These are phyloP conservation scores for Xylariaceae sp. DNA, from an alignment of 2,329 filamentous ascomycete species.

Conservation along the genomic window DNA sequence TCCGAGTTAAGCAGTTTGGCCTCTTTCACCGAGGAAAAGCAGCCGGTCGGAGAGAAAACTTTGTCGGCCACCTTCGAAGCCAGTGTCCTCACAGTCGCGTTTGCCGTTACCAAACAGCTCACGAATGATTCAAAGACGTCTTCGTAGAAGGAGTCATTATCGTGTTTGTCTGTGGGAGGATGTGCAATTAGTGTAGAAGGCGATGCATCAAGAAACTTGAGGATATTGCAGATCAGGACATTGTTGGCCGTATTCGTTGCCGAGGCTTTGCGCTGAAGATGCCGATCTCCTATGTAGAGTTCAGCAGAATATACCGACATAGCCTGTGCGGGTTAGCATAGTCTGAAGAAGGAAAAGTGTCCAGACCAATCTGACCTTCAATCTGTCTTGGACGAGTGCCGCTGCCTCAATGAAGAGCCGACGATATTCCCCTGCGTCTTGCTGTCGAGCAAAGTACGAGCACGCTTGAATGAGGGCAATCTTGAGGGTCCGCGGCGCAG, in stretches of 20 bases:
- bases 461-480: slow-evolving; percentile 56
- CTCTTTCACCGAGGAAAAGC: slow-evolving; percentile 29
- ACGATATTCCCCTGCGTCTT: slow-evolving; percentile 40
- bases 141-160: slow-evolving; percentile 32
- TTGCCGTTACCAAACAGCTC: slow-evolving; percentile 45
- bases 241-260: slow-evolving; percentile 31
- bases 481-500: slow-evolving; percentile 52
- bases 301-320: slow-evolving; percentile 32
- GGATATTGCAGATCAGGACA: slow-evolving; percentile 42
- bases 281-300: slow-evolving; percentile 30
- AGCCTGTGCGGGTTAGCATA: slow-evolving; percentile 21
- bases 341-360: slow-evolving; percentile 3
- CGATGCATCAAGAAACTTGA: slow-evolving; percentile 50
- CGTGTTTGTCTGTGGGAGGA: slow-evolving; percentile 26
- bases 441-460: slow-evolving; percentile 51
- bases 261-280: slow-evolving; percentile 28
- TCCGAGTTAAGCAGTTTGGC: slow-evolving; percentile 29
- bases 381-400: slow-evolving; percentile 47
- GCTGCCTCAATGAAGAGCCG: slow-evolving; percentile 48
- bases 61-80: slow-evolving; percentile 40
- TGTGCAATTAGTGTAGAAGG: slow-evolving; percentile 41
- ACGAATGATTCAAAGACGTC: slow-evolving; percentile 45
- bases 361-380: slow-evolving; percentile 38
- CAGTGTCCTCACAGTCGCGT: slow-evolving; percentile 40
- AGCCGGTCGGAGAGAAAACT: slow-evolving; percentile 34